Conservation (phyloP, 2,329 filamentous ascomycete genomes). For the Ophiostoma ips region DNA sequence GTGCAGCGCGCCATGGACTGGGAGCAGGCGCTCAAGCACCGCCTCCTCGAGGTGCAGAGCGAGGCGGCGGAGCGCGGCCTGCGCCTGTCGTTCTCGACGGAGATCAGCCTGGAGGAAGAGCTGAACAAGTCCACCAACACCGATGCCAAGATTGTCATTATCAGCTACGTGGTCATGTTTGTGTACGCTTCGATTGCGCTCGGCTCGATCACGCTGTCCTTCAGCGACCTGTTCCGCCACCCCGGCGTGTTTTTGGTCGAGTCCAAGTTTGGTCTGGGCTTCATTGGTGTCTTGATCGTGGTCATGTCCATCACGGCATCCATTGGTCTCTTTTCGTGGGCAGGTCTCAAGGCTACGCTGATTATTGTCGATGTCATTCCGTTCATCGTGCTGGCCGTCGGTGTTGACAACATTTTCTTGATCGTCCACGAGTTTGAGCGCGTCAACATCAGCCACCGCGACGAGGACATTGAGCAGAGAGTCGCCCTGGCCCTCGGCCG, state of each 20-base stretch:
- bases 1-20: constrained; percentile 72
- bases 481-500: constrained; percentile 80
- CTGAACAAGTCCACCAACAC: constrained; percentile 97
- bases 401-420: constrained; percentile 97
- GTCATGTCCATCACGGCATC: constrained; percentile 95
- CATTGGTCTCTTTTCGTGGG: constrained; percentile 85
- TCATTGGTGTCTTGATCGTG: constrained; percentile 88
- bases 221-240: constrained; percentile 65
- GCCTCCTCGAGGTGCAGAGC: constrained; percentile 61
- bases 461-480: constrained; percentile 73
- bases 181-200: constrained; percentile 87
- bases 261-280: constrained; percentile 92
- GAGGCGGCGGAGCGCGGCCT: constrained; percentile 70
- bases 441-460: constrained; percentile 81
- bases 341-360: constrained; percentile 82
- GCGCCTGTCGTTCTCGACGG: constrained; percentile 84
- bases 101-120: constrained; percentile 88
- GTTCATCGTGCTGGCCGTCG: constrained; percentile 89
- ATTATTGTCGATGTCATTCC: constrained; percentile 99
- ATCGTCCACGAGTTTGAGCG: constrained; percentile 97
- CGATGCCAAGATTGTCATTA: constrained; percentile 87
- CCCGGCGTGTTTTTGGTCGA: constrained; percentile 78
- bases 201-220: constrained; percentile 70
- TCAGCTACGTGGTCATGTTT: constrained; percentile 99
- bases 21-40: constrained; percentile 64